These are phyloP conservation scores for Pseudomonodictys pantanalensis DNA, from an alignment of 495 filamentous ascomycete genomes.

Conservation along the genomic window DNA sequence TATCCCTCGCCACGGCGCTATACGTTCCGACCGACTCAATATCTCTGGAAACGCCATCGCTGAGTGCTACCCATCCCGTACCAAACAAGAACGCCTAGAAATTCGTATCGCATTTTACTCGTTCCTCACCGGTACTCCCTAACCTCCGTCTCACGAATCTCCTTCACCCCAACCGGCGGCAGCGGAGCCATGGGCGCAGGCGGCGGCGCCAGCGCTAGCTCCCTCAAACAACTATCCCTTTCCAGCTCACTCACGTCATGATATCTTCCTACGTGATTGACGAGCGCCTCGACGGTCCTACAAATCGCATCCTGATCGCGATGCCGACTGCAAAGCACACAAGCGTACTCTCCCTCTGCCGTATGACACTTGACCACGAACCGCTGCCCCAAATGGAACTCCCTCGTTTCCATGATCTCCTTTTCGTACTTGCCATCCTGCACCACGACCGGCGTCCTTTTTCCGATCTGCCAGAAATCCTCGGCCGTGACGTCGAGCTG, in stretches of 20 bases:
- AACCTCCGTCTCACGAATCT: conserved; percentile 5
- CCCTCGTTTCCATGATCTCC: conserved; percentile 23
- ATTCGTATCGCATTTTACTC: not conserved
- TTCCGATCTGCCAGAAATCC: conserved; percentile 36
- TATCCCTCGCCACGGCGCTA: not conserved
- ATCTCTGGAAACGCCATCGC: not conserved
- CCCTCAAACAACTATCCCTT: conserved; percentile 23
- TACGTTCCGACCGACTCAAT: not conserved
- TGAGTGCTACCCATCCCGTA: no score
- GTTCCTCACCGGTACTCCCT: conserved; percentile 14
- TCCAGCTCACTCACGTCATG: conserved; percentile 36
- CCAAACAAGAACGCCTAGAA: no score
- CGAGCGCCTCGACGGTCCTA: conserved; percentile 25
- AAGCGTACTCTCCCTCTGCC: conserved; percentile 35
- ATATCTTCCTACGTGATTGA: conserved; percentile 34
- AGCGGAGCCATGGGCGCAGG: conserved; percentile 1
- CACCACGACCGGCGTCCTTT: conserved; percentile 23
- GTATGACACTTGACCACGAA: conserved; percentile 40
- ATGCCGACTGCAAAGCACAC: conserved; percentile 34
- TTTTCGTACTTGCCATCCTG: conserved; percentile 23
- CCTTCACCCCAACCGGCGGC: conserved; percentile 1
- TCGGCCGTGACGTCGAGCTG: conserved; percentile 16
- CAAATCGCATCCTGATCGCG: conserved; percentile 33
- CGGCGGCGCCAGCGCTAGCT: conserved; percentile 7
- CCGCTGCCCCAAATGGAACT: conserved; percentile 31